Conservation (phyloP, 2,329 filamentous ascomycete genomes). For the Allantophomopsis lycopodina region DNA sequence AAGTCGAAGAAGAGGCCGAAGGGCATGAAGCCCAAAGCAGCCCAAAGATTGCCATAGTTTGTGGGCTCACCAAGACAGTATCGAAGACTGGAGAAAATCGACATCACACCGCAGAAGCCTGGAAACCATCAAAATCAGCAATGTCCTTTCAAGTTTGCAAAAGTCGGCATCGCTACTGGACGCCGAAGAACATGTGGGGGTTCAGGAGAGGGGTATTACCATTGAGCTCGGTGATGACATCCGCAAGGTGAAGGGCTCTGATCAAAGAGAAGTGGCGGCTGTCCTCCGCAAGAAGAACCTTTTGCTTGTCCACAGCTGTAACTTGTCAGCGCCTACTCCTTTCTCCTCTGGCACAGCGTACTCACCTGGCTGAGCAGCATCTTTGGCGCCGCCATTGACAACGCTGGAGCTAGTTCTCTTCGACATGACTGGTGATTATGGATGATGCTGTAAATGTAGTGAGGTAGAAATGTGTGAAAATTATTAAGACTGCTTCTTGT, state of each 20-base stretch:
- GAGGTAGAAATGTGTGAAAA: neutral
- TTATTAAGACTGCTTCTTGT: too few species aligned
- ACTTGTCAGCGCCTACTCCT: neutral
- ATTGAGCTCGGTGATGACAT: constrained; percentile 75
- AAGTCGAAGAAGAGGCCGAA: constrained; percentile 96
- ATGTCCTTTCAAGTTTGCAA: neutral
- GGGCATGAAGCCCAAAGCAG: constrained; percentile 76
- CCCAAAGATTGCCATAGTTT: constrained; percentile 58
- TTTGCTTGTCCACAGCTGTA: constrained; percentile 61
- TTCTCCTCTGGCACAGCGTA: neutral
- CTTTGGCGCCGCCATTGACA: neutral
- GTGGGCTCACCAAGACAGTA: constrained; percentile 69
- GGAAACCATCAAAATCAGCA: neutral
- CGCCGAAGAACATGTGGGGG: neutral
- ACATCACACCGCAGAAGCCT: constrained; percentile 87
- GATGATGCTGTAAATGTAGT: neutral
- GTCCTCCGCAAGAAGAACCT: constrained; percentile 54
- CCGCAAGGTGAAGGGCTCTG: constrained; percentile 61
- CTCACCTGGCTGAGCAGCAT: neutral
- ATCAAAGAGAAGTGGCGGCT: constrained; percentile 61
- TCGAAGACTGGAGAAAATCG: constrained; percentile 85
- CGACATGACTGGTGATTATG: neutral
- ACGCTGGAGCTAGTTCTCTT: neutral
- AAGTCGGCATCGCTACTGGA: neutral
- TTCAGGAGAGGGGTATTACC: constrained; percentile 26